Evolutionary conservation across 2,329 filamentous ascomycete species (phyloP).

Genomic region (Colletotrichum orchidophilum): DNA sequence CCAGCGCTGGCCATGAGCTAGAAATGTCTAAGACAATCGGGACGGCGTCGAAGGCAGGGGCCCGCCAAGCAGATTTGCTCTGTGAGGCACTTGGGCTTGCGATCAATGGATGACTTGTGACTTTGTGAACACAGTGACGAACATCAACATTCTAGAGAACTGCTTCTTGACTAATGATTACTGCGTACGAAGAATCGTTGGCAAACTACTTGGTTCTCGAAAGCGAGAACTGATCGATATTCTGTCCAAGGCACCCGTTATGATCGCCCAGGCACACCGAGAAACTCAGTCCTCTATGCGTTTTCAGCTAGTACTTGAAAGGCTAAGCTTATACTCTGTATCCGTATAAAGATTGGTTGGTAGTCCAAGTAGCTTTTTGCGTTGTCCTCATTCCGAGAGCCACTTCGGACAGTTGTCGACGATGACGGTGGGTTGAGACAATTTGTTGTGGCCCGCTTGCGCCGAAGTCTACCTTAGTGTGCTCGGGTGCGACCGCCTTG

Average conservation of each 20-base stretch:
- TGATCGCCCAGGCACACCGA: not conserved
- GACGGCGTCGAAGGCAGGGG: not conserved
- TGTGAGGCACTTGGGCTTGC: not conserved
- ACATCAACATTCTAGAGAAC: not conserved
- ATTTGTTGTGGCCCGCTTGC: not conserved
- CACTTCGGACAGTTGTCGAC: not conserved
- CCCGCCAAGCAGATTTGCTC: slow-evolving; percentile 4
- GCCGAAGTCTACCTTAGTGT: not conserved
- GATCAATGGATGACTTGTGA: not conserved
- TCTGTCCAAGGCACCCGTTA: not conserved
- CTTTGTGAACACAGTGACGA: not conserved
- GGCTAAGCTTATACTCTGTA: not conserved
- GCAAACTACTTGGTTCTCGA: not conserved
- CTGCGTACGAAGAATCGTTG: not conserved
- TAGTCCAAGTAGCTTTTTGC: not conserved
- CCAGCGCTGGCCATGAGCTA: not conserved
- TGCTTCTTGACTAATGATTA: not conserved
- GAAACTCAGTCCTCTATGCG: not conserved
- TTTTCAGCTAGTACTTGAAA: not conserved
- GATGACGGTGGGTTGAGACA: slow-evolving; percentile 1
- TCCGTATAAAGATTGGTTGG: not conserved
- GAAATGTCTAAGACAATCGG: slow-evolving; percentile 1
- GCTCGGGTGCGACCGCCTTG: not conserved
- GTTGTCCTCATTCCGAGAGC: not conserved
- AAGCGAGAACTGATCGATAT: slow-evolving; percentile 2